These are phyloP conservation scores for Fusarium buharicum DNA, from an alignment of 2,329 filamentous ascomycete genomes.

Conservation along the genomic window DNA sequence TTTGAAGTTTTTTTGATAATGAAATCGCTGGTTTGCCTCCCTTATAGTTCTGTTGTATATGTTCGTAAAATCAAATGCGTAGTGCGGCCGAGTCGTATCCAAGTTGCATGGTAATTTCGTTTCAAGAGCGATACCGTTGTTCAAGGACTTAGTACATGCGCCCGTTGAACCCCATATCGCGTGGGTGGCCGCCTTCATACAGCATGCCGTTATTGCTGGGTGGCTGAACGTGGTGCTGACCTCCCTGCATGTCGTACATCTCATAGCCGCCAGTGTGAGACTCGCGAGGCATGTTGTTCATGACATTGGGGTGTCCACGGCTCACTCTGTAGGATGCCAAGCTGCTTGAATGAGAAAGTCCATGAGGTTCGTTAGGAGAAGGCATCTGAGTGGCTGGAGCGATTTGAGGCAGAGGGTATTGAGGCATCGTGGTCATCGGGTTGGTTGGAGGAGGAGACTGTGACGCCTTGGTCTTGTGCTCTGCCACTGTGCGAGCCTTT, in stretches of 20 bases:
- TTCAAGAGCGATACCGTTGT: conserved; percentile 2
- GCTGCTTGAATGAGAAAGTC: conserved; percentile 45
- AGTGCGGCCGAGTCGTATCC: conserved; percentile 16
- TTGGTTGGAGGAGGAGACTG: conserved; percentile 39
- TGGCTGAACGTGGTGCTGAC: conserved; percentile 41
- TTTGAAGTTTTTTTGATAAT: conserved; percentile 29
- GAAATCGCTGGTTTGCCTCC: conserved; percentile 38
- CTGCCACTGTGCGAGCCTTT: conserved; percentile 76
- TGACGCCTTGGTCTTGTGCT: conserved; percentile 46
- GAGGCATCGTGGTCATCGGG: conserved; percentile 25
- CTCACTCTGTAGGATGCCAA: conserved; percentile 50
- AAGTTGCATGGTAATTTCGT: conserved; percentile 13
- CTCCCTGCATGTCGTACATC: conserved; percentile 60
- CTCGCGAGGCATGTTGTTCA: conserved; percentile 47
- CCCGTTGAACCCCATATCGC: conserved; percentile 56
- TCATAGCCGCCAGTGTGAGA: conserved; percentile 53
- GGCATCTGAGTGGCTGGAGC: conserved; percentile 38
- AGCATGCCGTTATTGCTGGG: conserved; percentile 47
- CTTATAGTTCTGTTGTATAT: conserved; percentile 33
- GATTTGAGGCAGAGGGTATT: conserved; percentile 46
- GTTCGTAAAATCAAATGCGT: conserved; percentile 20
- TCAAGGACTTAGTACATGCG: conserved; percentile 54
- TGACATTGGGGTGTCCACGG: conserved; percentile 41
- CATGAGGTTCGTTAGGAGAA: conserved; percentile 38
- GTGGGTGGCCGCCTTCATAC: conserved; percentile 58